Evolutionary conservation across 176 grass and related monocot genomes (phyloP), one percentile per base, ranked within the genome.

Genomic region (Panicum miliaceum): DNA sequence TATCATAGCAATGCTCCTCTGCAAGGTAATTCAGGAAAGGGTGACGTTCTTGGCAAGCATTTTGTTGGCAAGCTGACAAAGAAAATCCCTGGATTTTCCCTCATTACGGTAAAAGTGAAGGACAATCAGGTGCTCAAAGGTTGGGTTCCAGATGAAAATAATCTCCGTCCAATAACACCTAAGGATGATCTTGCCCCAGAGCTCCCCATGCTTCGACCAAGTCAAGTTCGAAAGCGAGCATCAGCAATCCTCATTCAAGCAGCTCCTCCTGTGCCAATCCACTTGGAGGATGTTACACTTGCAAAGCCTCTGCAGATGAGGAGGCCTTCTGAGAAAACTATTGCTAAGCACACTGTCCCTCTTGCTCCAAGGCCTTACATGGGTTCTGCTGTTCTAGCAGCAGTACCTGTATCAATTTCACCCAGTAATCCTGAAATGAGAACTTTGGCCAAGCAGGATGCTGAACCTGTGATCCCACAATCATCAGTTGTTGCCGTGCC

Each of bases 231-330:
- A 37, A 90, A 83, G 75, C 81, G 45, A 78, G 50, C 88, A 86
- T 83, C 88, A 67, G 67, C 67, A 58, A 52, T 83, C 42, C 59
- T 50, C 52, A 87, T 37, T 32, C 89, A 87, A 84, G 58, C 48
- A 72, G 73, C 48, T 74, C 50, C 45, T 70, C 37, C 84, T 54
- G 77, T 83, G 48, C 74, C 84, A 67, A 70, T 86, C 38, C 88
- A 57, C 51, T 61, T 86, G 68, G 80, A 87, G 80, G 68, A 84
- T 83, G 80, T 90, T 62, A 90, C 89, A 80, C 38, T 90, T 84
- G 89, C 89, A 62, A 86, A 79, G 23, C 89, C 89, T 84, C 67
- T 90, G 57, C 89, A 87, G 75, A 90, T 90, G 89, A 90, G 84
- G 80, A 75, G 75, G 19, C 89, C 89, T 83, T 80, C 36, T 41